Percentiles rank a stretch among this genome's conserved stretches.
phyloP scores from a whole-genome alignment of 352 stramenopile species.

The Globisporangium alternatum region DNA sequence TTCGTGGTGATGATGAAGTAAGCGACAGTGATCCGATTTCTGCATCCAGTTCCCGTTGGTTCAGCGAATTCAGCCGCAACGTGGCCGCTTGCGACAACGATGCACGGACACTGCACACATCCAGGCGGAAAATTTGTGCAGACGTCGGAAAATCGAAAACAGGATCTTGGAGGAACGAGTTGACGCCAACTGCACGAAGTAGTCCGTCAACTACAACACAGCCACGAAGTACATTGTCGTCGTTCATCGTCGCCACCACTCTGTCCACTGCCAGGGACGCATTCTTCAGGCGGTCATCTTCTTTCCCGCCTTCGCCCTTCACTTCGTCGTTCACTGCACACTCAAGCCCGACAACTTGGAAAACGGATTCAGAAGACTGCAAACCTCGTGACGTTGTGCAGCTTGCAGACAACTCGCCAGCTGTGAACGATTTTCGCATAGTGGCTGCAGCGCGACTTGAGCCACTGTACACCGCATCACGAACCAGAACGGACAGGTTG shows the following conservation, averaged over 20 bases:
- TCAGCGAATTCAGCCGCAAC: constrained; percentile 21
- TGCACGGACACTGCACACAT: constrained; percentile 22
- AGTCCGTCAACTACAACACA: constrained; percentile 6
- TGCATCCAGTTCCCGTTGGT: constrained; percentile 25
- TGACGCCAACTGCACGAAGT: neutral
- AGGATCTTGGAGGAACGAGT: neutral
- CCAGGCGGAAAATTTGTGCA: constrained; percentile 26
- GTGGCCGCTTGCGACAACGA: constrained; percentile 22
- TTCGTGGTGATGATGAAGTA: constrained; percentile 1
- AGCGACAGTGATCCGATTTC: constrained; percentile 13
- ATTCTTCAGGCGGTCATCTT: neutral
- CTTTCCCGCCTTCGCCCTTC: neutral
- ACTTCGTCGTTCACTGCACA: neutral
- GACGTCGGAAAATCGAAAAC: neutral
- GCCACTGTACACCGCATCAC: constrained; percentile 9
- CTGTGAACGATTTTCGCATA: neutral
- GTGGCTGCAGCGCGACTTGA: constrained; percentile 1
- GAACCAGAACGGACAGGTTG: constrained; percentile 5
- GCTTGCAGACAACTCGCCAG: constrained; percentile 10
- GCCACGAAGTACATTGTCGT: constrained; percentile 3
- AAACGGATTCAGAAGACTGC: constrained; percentile 3
- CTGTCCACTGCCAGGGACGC: neutral
- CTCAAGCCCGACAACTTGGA: constrained; percentile 13
- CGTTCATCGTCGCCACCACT: neutral
- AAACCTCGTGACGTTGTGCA: neutral